phyloP scores from a whole-genome alignment of 257 asterid species.

The Ocimum tenuiflorum region DNA sequence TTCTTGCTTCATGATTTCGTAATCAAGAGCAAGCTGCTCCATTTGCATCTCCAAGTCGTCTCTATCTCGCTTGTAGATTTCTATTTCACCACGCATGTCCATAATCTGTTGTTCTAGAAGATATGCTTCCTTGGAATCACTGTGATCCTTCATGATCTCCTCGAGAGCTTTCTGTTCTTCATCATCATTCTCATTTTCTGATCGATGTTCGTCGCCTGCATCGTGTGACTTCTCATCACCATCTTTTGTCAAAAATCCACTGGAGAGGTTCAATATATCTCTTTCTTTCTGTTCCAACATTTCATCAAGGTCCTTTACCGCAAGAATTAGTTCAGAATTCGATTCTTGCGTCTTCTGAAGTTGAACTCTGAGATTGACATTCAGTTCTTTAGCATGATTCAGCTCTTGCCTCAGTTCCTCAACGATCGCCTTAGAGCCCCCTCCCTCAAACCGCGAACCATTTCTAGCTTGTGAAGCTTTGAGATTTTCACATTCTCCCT shows the following conservation, averaged over 20 bases:
- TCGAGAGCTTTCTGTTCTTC: constrained; percentile 77
- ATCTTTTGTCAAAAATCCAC: constrained; percentile 23
- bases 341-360: constrained; percentile 87
- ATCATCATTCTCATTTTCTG: constrained; percentile 40
- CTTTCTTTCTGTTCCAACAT: constrained; percentile 67
- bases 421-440: constrained; percentile 43
- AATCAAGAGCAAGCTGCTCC: constrained; percentile 98
- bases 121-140: constrained; percentile 57
- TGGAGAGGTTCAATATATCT: constrained; percentile 31
- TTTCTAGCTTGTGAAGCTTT: constrained; percentile 33
- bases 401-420: constrained; percentile 84
- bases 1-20: constrained; percentile 92
- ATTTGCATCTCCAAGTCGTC: constrained; percentile 85
- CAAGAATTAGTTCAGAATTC: constrained; percentile 77
- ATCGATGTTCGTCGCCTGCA: constrained; percentile 18
- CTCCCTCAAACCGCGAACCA: constrained; percentile 40
- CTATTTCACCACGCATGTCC: constrained; percentile 67
- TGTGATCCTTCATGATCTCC: constrained; percentile 66
- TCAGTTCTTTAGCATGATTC: constrained; percentile 63
- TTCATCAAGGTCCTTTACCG: constrained; percentile 84
- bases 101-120: constrained; percentile 66
- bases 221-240: constrained; percentile 18
- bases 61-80: constrained; percentile 59
- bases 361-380: constrained; percentile 63
- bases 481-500: constrained; percentile 51